Conservation (phyloP, 495 filamentous ascomycete species). For the Neurospora africana region DNA sequence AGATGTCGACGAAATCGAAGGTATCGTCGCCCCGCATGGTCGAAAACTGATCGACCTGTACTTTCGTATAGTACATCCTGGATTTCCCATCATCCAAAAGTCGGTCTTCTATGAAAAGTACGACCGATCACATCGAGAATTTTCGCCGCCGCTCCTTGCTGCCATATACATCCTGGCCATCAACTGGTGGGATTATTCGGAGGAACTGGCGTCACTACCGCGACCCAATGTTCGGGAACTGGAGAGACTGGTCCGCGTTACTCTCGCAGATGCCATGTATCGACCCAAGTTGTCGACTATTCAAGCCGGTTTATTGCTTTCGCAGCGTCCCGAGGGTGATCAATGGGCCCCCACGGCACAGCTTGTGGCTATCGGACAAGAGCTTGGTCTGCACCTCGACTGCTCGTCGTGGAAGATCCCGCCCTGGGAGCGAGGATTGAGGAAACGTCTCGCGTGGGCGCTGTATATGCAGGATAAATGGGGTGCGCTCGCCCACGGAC, state of each 20-base stretch:
- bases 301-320: slow-evolving; percentile 80
- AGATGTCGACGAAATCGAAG: slow-evolving; percentile 71
- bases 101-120: slow-evolving; percentile 79
- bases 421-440: slow-evolving; percentile 70
- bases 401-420: slow-evolving; percentile 84
- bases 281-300: slow-evolving; percentile 86
- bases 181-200: slow-evolving; percentile 76
- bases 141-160: slow-evolving; percentile 76
- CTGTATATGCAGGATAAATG: slow-evolving; percentile 92
- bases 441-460: slow-evolving; percentile 81
- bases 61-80: slow-evolving; percentile 79
- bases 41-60: slow-evolving; percentile 74
- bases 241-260: slow-evolving; percentile 64
- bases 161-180: slow-evolving; percentile 86
- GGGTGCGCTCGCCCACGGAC: slow-evolving; percentile 75
- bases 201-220: slow-evolving; percentile 50
- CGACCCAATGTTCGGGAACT: slow-evolving; percentile 65
- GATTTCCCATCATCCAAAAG: slow-evolving; percentile 84
- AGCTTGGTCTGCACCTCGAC: slow-evolving; percentile 79
- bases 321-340: slow-evolving; percentile 78
- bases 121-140: slow-evolving; percentile 58
- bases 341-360: slow-evolving; percentile 83
- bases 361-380: slow-evolving; percentile 67
- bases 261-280: slow-evolving; percentile 66
- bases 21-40: slow-evolving; percentile 71